These are phyloP conservation scores for Stentor roeselii DNA, from an alignment of 73 alveolate species.

Conservation along the genomic window DNA sequence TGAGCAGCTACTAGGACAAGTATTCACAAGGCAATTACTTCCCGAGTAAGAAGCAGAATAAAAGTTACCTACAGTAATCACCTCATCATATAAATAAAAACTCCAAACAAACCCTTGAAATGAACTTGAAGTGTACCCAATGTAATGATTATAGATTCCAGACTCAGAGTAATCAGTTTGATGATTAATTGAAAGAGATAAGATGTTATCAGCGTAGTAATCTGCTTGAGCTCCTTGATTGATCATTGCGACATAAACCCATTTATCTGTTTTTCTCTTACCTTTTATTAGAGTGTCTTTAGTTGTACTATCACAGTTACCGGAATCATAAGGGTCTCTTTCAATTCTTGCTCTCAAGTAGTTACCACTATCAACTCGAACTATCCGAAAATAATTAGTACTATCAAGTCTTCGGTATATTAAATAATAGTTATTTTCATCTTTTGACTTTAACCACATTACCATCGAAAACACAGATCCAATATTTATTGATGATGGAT, in stretches of 20 bases:
- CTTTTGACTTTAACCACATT: not conserved
- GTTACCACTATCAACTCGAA: not conserved
- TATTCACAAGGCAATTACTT: not conserved
- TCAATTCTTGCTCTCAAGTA: no score
- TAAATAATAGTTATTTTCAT: not conserved
- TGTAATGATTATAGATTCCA: no score
- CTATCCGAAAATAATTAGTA: not conserved
- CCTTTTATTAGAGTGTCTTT: no score
- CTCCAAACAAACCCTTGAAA: not conserved
- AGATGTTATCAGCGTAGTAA: no score
- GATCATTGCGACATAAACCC: no score
- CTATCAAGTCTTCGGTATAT: not conserved
- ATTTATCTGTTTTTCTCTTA: no score
- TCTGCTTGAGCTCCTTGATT: no score
- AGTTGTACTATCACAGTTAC: no score
- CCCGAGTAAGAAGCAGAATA: not conserved
- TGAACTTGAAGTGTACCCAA: not conserved
- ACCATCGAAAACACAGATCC: not conserved
- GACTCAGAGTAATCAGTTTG: no score
- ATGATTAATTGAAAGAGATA: no score
- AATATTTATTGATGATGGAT: not conserved
- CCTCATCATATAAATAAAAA: not conserved
- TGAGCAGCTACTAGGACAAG: not conserved
- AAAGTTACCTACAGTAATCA: not conserved
- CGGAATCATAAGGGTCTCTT: no score